phyloP scores from a whole-genome alignment of 208 protist genomes.

The Crithidia fasciculata region DNA sequence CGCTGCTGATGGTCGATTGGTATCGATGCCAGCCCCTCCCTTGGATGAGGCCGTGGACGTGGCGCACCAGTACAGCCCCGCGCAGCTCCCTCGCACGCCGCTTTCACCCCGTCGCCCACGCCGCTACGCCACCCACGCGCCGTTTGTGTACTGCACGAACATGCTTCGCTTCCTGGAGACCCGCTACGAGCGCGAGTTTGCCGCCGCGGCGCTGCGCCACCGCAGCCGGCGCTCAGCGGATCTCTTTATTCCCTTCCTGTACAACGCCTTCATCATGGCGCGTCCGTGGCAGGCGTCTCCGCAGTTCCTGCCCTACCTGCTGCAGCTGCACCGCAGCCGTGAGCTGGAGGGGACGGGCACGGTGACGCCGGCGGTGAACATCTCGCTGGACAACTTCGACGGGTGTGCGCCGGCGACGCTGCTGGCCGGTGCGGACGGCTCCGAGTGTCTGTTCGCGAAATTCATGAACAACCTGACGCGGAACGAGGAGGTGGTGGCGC shows the following conservation, averaged over 20 bases:
- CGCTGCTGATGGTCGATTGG: background rate
- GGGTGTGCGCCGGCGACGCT: conserved; percentile 44
- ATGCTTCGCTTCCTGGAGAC: conserved; percentile 48
- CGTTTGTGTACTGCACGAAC: conserved; percentile 64
- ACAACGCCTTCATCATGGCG: conserved; percentile 64
- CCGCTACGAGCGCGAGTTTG: conserved; percentile 50
- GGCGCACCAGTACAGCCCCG: background rate
- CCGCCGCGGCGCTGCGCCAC: conserved; percentile 19
- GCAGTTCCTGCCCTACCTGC: conserved; percentile 53
- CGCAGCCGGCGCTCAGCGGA: conserved; percentile 32
- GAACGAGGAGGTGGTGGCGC: conserved; percentile 7
- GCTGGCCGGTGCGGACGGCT: conserved; percentile 9
- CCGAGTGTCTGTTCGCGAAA: conserved; percentile 24
- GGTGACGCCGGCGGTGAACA: conserved; percentile 12
- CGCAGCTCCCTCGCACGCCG: background rate
- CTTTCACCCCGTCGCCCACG: conserved; percentile 20
- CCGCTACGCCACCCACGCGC: conserved; percentile 55
- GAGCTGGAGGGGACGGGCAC: background rate
- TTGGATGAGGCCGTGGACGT: background rate
- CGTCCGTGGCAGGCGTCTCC: conserved; percentile 61
- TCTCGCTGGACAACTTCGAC: conserved; percentile 57
- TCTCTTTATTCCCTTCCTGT: conserved; percentile 58
- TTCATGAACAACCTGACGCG: conserved; percentile 26
- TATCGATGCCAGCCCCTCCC: background rate
- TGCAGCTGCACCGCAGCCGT: conserved; percentile 15